A percentile compares a stretch with the other conserved stretches of the same genome.
Evolutionary conservation across 768 basidiomycete genomes (phyloP).

Genomic region (Russula compacta): DNA sequence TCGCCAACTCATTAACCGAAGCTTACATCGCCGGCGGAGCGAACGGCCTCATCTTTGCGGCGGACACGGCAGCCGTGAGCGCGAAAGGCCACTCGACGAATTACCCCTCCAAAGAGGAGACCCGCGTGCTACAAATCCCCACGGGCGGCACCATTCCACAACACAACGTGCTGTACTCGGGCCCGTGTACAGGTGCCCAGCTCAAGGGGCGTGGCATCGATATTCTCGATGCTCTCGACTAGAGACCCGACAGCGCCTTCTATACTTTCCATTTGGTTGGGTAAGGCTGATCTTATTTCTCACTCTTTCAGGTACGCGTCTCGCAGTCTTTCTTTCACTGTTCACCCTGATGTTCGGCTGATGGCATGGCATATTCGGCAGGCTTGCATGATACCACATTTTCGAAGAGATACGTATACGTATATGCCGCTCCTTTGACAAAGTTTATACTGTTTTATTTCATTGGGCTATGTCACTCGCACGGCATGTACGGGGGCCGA

Average conservation of each 20-base stretch:
- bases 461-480: neutral
- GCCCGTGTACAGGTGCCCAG: constrained; percentile 14
- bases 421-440: neutral
- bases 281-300: neutral
- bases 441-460: neutral
- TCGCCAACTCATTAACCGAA: constrained; percentile 17
- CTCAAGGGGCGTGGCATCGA: neutral
- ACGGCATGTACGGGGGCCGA: neutral
- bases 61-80: constrained; percentile 16
- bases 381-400: neutral
- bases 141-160: constrained; percentile 20
- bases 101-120: constrained; percentile 21
- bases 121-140: constrained; percentile 23
- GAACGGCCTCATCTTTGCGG: constrained; percentile 21
- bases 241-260: neutral
- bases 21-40: constrained; percentile 19
- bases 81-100: constrained; percentile 21
- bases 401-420: neutral
- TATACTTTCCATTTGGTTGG: neutral
- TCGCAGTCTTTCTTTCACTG: neutral
- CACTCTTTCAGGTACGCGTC: neutral
- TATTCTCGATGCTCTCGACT: constrained; percentile 8
- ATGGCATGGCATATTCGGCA: neutral
- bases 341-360: neutral
- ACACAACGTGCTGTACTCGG: constrained; percentile 20